A percentile compares a stretch with the other conserved stretches of the same genome.
These are phyloP conservation scores for Saccharomyces eubayanus DNA, from an alignment of 805 yeast genomes.

Conservation along the genomic window DNA sequence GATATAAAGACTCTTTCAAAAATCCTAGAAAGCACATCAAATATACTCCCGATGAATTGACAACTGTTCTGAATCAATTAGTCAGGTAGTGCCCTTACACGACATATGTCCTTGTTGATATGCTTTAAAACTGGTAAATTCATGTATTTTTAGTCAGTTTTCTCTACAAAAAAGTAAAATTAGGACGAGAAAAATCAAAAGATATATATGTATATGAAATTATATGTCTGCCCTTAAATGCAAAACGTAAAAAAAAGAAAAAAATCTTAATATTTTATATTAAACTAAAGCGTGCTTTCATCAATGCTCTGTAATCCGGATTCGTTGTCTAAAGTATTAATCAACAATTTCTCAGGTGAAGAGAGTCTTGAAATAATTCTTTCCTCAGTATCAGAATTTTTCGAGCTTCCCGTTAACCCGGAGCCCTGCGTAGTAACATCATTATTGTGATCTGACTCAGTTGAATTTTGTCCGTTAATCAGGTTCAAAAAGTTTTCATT, in stretches of 20 bases:
- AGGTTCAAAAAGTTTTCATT: background rate
- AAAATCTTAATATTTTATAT: background rate
- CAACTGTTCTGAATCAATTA: conserved; percentile 21
- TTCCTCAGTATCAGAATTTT: background rate
- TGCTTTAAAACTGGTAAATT: too few species aligned
- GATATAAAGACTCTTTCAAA: conserved; percentile 34
- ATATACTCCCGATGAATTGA: conserved; percentile 29
- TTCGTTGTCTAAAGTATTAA: conserved; percentile 6
- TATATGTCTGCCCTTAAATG: background rate
- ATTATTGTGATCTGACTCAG: background rate
- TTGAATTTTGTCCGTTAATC: background rate
- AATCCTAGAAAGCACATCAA: conserved; percentile 32
- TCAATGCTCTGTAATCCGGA: conserved; percentile 4
- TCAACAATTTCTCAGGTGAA: conserved; percentile 7
- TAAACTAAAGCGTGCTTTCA: background rate
- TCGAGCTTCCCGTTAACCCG: background rate
- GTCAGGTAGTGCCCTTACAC: conserved; percentile 10
- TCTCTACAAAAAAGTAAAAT: background rate
- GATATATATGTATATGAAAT: background rate
- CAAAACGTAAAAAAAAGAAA: background rate
- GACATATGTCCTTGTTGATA: background rate
- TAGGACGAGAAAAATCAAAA: background rate
- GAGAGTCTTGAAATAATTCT: background rate
- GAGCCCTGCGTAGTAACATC: background rate
- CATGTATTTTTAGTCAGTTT: too few species aligned